Conservation (phyloP, 306 rosid genomes). For the Malus domestica region ASM211411v1 NC_041805.1:10329501-10330000, state of each 20-base stretch:
- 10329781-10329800: slow-evolving; percentile 67
- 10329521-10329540: neutral
- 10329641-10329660: neutral
- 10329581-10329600: slow-evolving; percentile 1
- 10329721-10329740: slow-evolving; percentile 59
- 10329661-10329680: slow-evolving; percentile 2
- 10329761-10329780: slow-evolving; percentile 71
- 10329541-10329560: neutral
- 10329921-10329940: neutral
- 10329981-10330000: neutral
- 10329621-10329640: neutral
- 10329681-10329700: slow-evolving; percentile 14
- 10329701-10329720: neutral
- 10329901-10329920: neutral
- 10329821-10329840: slow-evolving; percentile 74
- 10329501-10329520: neutral
- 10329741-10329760: slow-evolving; percentile 79
- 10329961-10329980: neutral
- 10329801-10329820: slow-evolving; percentile 68
- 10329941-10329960: neutral
- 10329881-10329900: neutral
- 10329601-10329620: slow-evolving; percentile 4
- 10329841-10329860: slow-evolving; percentile 89
- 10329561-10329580: neutral
- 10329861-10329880: slow-evolving; percentile 21